Conservation (phyloP, 2,329 filamentous ascomycete genomes). For the Byssoonygena ceratinophila region DNA sequence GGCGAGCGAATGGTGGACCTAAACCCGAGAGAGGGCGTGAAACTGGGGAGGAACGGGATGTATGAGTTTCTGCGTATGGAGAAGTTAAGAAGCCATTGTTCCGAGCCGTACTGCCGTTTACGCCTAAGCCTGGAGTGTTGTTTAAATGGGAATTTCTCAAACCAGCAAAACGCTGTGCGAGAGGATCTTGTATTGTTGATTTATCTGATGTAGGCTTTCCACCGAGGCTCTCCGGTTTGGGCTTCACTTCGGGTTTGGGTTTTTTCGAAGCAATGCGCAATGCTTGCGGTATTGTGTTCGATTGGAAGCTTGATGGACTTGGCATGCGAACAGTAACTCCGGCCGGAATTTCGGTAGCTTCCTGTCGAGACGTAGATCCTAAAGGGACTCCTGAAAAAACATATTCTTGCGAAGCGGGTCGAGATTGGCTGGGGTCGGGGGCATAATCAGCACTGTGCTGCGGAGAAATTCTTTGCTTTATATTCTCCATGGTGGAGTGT, state of each 20-base stretch:
- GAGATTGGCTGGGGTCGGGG: slow-evolving; percentile 13
- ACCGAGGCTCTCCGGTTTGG: slow-evolving; percentile 21
- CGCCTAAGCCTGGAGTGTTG: slow-evolving; percentile 1
- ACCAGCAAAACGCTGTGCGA: slow-evolving; percentile 35
- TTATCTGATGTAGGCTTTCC: slow-evolving; percentile 9
- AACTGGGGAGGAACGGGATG: neutral
- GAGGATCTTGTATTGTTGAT: slow-evolving; percentile 24
- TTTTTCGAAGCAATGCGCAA: neutral
- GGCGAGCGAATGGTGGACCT: slow-evolving; percentile 24
- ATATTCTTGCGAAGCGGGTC: slow-evolving; percentile 8
- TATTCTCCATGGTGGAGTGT: slow-evolving; percentile 33
- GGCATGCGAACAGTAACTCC: slow-evolving; percentile 25
- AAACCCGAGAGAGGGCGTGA: slow-evolving; percentile 11
- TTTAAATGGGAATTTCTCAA: slow-evolving; percentile 24
- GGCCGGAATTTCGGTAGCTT: neutral
- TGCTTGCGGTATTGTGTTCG: neutral
- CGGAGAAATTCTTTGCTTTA: slow-evolving; percentile 34
- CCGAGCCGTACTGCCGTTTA: neutral
- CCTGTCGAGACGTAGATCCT: neutral
- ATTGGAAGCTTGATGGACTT: slow-evolving; percentile 32
- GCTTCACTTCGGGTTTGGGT: slow-evolving; percentile 17
- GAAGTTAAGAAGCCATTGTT: neutral
- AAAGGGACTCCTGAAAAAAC: neutral
- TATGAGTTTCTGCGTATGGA: neutral
- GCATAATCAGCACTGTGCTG: slow-evolving; percentile 26